Evolutionary conservation across 2,329 filamentous ascomycete genomes (phyloP).

Genomic region (Xylariaceae sp.): DNA sequence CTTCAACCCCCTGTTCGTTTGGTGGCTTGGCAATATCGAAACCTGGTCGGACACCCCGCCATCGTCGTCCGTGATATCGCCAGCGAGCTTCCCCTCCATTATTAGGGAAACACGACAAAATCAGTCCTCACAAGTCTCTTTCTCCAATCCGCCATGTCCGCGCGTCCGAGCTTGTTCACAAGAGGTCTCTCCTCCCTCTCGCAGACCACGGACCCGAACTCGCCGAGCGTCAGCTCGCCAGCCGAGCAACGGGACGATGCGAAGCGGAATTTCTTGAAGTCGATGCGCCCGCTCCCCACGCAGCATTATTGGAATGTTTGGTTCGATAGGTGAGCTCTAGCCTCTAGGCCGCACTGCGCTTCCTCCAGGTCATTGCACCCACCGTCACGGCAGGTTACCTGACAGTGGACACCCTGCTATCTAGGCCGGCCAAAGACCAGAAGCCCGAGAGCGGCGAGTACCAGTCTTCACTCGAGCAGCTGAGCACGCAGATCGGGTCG

Average conservation of each 20-base stretch:
- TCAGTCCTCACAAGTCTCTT: no score
- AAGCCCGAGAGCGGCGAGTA: conserved; percentile 41
- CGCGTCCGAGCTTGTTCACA: conserved; percentile 55
- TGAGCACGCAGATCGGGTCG: conserved; percentile 64
- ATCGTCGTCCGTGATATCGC: conserved; percentile 1
- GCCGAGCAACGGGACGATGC: conserved; percentile 70
- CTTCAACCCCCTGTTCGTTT: conserved; percentile 1
- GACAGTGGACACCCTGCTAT: conserved; percentile 1
- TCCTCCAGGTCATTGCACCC: no score
- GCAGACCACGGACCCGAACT: conserved; percentile 54
- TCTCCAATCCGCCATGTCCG: conserved; percentile 41
- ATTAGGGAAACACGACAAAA: conserved; percentile 4
- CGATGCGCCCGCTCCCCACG: conserved; percentile 65
- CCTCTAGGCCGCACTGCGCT: no score
- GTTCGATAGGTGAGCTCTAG: conserved; percentile 49
- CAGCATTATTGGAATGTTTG: conserved; percentile 77
- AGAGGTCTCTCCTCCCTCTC: conserved; percentile 58
- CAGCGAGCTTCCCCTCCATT: conserved; percentile 4
- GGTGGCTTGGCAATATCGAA: conserved; percentile 18
- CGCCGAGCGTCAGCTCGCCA: conserved; percentile 58
- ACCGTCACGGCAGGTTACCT: no score
- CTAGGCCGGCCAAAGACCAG: conserved; percentile 41
- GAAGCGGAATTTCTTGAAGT: conserved; percentile 76
- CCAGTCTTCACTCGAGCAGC: conserved; percentile 54
- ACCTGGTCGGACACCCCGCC: conserved; percentile 13